phyloP scores from a whole-genome alignment of 768 basidiomycete genomes.

The Trametes punicea region DNA sequence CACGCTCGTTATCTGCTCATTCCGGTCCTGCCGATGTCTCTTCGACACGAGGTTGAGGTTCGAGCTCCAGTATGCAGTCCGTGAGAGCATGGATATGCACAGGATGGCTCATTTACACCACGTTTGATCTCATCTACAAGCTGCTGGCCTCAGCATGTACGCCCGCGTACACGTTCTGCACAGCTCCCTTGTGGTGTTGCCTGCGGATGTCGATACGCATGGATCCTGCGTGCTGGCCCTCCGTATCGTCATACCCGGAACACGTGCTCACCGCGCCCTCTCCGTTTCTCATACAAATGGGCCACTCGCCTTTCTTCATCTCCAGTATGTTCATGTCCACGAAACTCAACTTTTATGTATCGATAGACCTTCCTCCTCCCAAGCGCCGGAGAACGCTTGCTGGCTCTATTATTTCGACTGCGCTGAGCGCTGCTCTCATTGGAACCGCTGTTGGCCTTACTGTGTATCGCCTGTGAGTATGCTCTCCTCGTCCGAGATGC shows the following conservation, averaged over 20 bases:
- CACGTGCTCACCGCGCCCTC: slow-evolving; percentile 14
- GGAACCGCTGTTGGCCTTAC: slow-evolving; percentile 85
- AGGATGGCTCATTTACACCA: not conserved
- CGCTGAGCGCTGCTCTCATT: slow-evolving; percentile 80
- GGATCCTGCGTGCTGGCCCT: not conserved
- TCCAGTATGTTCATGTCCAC: slow-evolving; percentile 25
- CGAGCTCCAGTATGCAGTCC: not conserved
- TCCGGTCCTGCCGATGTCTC: not conserved
- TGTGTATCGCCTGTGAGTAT: slow-evolving; percentile 78
- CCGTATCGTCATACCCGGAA: not conserved
- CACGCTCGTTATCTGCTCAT: not conserved
- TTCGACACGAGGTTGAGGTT: not conserved
- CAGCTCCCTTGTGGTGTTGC: not conserved
- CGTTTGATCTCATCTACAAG: not conserved
- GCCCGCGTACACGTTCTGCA: not conserved
- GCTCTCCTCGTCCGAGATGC: not conserved
- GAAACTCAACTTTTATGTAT: slow-evolving; percentile 30
- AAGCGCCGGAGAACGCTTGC: slow-evolving; percentile 81
- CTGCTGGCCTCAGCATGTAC: slow-evolving; percentile 4
- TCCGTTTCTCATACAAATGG: slow-evolving; percentile 34
- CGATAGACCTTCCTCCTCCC: slow-evolving; percentile 66
- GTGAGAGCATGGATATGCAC: not conserved
- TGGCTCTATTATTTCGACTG: slow-evolving; percentile 79
- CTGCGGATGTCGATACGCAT: not conserved
- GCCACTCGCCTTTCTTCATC: slow-evolving; percentile 6